Evolutionary conservation across 2,329 filamentous ascomycete genomes (phyloP).

Genomic region (Hymenoscyphus scutula): DNA sequence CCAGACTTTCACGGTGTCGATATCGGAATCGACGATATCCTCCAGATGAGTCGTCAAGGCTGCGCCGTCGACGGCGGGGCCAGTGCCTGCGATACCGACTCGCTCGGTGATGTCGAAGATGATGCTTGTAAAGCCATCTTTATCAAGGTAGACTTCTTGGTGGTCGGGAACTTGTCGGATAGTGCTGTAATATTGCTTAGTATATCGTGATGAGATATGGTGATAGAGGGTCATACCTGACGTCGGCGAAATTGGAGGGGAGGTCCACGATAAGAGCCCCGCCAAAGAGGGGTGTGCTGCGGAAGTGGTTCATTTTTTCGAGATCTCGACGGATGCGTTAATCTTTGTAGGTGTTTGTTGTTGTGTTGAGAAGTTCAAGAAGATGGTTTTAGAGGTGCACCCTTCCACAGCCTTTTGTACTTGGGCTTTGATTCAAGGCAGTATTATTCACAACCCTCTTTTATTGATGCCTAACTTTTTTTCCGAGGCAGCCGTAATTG

Average conservation of each 20-base stretch:
- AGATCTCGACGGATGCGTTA: not conserved
- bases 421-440: conserved; percentile 9
- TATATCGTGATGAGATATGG: conserved; percentile 16
- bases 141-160: conserved; percentile 89
- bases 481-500: not conserved
- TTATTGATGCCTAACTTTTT: conserved; percentile 10
- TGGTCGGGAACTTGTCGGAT: conserved; percentile 78
- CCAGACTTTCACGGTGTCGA: conserved; percentile 64
- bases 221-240: conserved; percentile 53
- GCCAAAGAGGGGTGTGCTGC: conserved; percentile 63
- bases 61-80: conserved; percentile 63
- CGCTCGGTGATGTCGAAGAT: conserved; percentile 90
- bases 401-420: conserved; percentile 1
- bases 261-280: conserved; percentile 69
- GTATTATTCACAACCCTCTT: not conserved
- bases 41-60: conserved; percentile 68
- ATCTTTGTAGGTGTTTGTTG: not conserved
- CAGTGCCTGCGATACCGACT: conserved; percentile 55
- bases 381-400: not conserved
- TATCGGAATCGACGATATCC: conserved; percentile 64
- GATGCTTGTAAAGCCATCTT: conserved; percentile 78
- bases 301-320: conserved; percentile 51
- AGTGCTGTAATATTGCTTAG: conserved; percentile 47
- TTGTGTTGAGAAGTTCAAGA: not conserved
- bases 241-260: conserved; percentile 67